Percentiles rank a stretch among this genome's conserved stretches.
Evolutionary conservation across 129 eudicot genomes (phyloP).

Genomic region (Pseudognaphalium luteoalbum): DNA sequence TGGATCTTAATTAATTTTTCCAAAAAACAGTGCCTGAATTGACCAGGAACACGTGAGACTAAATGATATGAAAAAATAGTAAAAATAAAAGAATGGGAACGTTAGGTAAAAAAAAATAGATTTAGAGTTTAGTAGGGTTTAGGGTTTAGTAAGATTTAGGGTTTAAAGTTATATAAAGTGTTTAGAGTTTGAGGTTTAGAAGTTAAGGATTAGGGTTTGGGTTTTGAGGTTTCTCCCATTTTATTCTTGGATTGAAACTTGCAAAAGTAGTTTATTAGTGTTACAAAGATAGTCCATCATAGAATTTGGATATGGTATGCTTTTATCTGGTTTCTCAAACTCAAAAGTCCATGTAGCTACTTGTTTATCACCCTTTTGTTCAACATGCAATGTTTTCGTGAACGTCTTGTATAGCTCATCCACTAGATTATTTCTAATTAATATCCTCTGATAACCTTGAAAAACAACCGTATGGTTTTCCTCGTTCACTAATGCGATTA

Average conservation of each 20-base stretch:
- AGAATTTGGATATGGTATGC: constrained; percentile 34
- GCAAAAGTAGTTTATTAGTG: background rate
- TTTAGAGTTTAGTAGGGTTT: too few species aligned
- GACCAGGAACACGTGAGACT: too few species aligned
- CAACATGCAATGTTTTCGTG: constrained; percentile 29
- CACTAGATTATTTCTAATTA: too few species aligned
- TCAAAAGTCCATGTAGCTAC: constrained; percentile 38
- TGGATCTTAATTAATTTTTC: too few species aligned
- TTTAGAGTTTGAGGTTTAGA: too few species aligned
- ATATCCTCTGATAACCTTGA: constrained; percentile 58
- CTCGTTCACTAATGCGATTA: constrained; percentile 32
- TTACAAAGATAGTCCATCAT: constrained; percentile 29
- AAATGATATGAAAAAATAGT: too few species aligned
- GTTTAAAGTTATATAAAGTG: too few species aligned
- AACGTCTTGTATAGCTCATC: constrained; percentile 36
- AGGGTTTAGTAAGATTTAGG: too few species aligned
- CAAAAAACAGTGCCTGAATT: too few species aligned
- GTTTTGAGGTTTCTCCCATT: background rate
- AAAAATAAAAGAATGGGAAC: too few species aligned
- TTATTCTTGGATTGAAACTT: background rate
- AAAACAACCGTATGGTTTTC: constrained; percentile 27
- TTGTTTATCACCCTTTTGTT: constrained; percentile 32
- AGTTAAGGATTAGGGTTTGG: too few species aligned
- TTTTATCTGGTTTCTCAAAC: constrained; percentile 35
- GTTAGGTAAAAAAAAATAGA: too few species aligned